Conservation (phyloP, 2,329 filamentous ascomycete species). For the Xylaria sp. region DNA sequence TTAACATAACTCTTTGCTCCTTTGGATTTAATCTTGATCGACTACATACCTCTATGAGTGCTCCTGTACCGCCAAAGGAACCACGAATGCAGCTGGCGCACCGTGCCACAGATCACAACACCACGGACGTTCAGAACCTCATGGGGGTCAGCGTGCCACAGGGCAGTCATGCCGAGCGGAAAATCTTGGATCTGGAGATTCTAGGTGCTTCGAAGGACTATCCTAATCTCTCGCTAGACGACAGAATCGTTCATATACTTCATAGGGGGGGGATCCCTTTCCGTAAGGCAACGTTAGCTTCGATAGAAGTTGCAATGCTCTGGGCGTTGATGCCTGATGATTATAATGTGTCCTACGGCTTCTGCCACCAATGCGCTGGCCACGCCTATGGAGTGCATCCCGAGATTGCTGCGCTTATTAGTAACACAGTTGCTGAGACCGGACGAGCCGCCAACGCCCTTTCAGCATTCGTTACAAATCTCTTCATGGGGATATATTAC, state of each 20-base stretch:
- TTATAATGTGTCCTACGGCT: too few relatives aligned
- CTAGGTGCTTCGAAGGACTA: neutral
- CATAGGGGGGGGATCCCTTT: too few relatives aligned
- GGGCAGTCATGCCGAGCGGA: neutral
- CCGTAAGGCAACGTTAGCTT: too few relatives aligned
- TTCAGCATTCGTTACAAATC: neutral
- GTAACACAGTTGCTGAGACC: neutral
- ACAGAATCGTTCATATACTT: neutral
- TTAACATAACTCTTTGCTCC: conserved; percentile 26
- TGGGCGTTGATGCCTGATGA: too few relatives aligned
- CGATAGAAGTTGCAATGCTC: too few relatives aligned
- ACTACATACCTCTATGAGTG: conserved; percentile 13
- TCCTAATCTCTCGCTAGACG: neutral
- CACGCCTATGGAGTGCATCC: neutral
- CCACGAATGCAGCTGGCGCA: neutral
- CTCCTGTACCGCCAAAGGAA: neutral
- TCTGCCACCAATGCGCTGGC: neutral
- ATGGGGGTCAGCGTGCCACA: conserved; percentile 1
- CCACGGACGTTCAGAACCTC: neutral
- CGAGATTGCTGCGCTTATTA: neutral
- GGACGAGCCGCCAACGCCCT: conserved; percentile 8
- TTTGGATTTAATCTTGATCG: conserved; percentile 5
- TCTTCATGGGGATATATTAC: neutral
- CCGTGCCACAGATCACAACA: neutral
- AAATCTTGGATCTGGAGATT: conserved; percentile 6